These are phyloP conservation scores for Mycena epipterygia DNA, from an alignment of 768 basidiomycete species.

Conservation along the genomic window DNA sequence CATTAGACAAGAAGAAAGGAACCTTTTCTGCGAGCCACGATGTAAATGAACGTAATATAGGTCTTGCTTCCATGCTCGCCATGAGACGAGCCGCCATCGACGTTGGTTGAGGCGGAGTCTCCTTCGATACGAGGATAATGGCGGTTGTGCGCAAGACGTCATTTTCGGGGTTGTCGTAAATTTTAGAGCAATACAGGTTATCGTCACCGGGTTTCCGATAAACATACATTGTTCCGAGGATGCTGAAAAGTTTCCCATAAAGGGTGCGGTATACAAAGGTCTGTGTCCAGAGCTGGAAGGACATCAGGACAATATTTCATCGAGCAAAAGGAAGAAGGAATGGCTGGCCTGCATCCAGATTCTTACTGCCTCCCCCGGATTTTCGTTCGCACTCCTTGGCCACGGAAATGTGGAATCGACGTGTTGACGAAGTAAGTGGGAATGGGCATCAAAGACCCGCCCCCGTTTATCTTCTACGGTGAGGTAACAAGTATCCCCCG, in stretches of 20 bases:
- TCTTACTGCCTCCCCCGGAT: background rate
- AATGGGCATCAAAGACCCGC: background rate
- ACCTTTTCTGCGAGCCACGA: no score
- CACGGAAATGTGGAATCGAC: background rate
- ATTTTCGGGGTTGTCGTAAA: background rate
- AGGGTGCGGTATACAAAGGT: background rate
- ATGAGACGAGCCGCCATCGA: background rate
- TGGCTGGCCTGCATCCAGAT: slow-evolving; percentile 1
- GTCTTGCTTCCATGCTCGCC: no score
- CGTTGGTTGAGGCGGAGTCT: background rate
- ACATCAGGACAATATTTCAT: background rate
- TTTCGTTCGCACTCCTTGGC: background rate
- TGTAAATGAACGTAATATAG: background rate
- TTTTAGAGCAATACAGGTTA: background rate
- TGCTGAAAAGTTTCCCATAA: background rate
- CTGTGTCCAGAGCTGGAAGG: slow-evolving; percentile 3
- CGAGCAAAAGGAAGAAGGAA: background rate
- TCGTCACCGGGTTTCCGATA: background rate
- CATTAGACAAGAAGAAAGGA: no score
- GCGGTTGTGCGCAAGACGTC: slow-evolving; percentile 1
- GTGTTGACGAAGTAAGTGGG: background rate
- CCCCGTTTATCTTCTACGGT: background rate
- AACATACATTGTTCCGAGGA: background rate
- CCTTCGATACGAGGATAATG: background rate
- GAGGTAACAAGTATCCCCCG: background rate